Evolutionary conservation across 495 filamentous ascomycete species (phyloP).

Genomic region (Lasiosphaeriaceae sp.): DNA sequence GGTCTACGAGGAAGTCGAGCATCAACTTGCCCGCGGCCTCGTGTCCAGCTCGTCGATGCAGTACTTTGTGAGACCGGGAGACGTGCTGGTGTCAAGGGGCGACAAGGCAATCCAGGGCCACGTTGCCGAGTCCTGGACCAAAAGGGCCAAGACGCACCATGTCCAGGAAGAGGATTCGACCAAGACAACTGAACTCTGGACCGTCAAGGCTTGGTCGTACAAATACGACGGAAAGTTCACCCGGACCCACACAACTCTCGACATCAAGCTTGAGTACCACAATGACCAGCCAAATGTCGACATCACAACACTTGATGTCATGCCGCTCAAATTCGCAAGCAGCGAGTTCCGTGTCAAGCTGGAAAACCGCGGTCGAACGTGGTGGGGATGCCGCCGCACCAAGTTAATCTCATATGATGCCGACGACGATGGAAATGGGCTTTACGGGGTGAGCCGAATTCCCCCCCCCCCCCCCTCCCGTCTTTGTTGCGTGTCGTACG

Average conservation of each 20-base stretch:
- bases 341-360: not conserved
- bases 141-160: not conserved
- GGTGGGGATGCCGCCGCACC: not conserved
- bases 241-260: not conserved
- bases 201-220: not conserved
- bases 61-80: not conserved
- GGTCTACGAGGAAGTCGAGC: not conserved
- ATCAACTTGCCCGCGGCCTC: not conserved
- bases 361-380: not conserved
- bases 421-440: not conserved
- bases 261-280: not conserved
- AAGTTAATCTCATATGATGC: not conserved
- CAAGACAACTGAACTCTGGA: not conserved
- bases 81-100: not conserved
- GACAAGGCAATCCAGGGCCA: not conserved
- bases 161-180: not conserved
- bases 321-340: not conserved
- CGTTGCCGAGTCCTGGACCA: not conserved
- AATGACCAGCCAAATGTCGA: not conserved
- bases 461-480: no score
- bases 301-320: not conserved
- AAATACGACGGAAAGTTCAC: not conserved
- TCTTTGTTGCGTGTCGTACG: no score
- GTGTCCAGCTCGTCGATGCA: not conserved
- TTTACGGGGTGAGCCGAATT: not conserved